These are phyloP conservation scores for Angomonas ambiguus DNA, from an alignment of 208 protist species.

Conservation along the genomic window DNA sequence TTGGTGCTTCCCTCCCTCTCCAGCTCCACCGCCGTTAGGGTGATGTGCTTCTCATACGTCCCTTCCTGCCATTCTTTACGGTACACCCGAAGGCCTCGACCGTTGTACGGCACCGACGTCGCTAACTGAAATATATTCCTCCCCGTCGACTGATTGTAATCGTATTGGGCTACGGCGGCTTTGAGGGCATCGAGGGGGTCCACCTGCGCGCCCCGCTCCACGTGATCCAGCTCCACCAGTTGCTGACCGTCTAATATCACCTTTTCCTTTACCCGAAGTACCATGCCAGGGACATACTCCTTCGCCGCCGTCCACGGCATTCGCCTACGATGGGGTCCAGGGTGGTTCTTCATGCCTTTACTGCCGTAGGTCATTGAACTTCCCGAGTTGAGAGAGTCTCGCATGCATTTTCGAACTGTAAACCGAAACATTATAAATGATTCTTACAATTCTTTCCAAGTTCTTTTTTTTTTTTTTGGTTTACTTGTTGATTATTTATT, in stretches of 20 bases:
- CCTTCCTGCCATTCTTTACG: slow-evolving; percentile 86
- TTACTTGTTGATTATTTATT: too few species aligned
- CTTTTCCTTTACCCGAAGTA: slow-evolving; percentile 79
- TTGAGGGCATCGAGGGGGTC: slow-evolving; percentile 84
- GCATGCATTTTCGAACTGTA: slow-evolving; percentile 18
- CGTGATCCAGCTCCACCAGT: slow-evolving; percentile 73
- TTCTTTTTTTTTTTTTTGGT: neutral
- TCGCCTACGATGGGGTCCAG: slow-evolving; percentile 65
- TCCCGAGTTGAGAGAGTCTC: slow-evolving; percentile 72
- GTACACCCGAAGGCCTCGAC: slow-evolving; percentile 72
- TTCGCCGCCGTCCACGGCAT: slow-evolving; percentile 88
- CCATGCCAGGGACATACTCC: slow-evolving; percentile 77
- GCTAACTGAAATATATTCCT: slow-evolving; percentile 85
- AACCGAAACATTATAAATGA: slow-evolving; percentile 16
- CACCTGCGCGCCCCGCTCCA: slow-evolving; percentile 69
- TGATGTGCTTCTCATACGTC: slow-evolving; percentile 88
- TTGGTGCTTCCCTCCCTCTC: slow-evolving; percentile 54
- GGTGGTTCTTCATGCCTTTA: slow-evolving; percentile 58
- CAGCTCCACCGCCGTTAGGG: slow-evolving; percentile 78
- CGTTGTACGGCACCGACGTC: slow-evolving; percentile 59
- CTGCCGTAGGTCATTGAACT: slow-evolving; percentile 86
- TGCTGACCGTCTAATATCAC: slow-evolving; percentile 73
- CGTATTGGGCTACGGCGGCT: slow-evolving; percentile 59
- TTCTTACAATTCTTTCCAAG: neutral
- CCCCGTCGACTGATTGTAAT: slow-evolving; percentile 83